Conservation (phyloP, 495 filamentous ascomycete genomes). For the Saxispiralis lemnorum region DNA sequence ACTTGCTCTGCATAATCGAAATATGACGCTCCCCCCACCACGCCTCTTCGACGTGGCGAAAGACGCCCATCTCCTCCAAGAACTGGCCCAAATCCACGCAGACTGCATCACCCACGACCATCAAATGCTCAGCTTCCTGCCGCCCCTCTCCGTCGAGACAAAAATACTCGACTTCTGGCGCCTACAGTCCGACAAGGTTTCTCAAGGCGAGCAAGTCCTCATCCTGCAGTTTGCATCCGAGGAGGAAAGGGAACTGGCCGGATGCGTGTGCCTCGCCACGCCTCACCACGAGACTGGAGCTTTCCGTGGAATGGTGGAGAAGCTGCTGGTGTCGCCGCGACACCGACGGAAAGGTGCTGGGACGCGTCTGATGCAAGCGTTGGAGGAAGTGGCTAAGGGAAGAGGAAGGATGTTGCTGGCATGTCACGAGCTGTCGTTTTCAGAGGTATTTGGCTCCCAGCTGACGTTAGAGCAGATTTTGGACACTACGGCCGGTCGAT, state of each 20-base stretch:
- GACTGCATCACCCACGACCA: slow-evolving; percentile 11
- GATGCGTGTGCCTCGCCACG: slow-evolving; percentile 6
- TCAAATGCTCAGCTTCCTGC: slow-evolving; percentile 8
- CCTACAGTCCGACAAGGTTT: not conserved
- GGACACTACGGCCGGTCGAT: slow-evolving; percentile 9
- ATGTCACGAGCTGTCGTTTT: not conserved
- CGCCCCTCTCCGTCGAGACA: not conserved
- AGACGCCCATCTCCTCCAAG: slow-evolving; percentile 2
- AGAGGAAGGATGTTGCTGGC: slow-evolving; percentile 3
- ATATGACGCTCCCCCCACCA: slow-evolving; percentile 5
- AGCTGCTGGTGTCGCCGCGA: slow-evolving; percentile 6
- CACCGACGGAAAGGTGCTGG: slow-evolving; percentile 7
- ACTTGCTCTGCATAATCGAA: too few species aligned
- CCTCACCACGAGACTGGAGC: slow-evolving; percentile 6
- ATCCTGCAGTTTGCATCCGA: slow-evolving; percentile 5
- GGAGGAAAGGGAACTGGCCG: slow-evolving; percentile 2
- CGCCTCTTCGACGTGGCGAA: slow-evolving; percentile 3
- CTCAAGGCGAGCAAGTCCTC: not conserved
- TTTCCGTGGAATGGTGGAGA: slow-evolving; percentile 6
- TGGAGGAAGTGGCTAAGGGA: slow-evolving; percentile 8
- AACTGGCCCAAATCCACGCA: slow-evolving; percentile 8
- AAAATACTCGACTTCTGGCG: slow-evolving; percentile 6
- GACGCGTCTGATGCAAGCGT: slow-evolving; percentile 4
- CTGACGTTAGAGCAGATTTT: slow-evolving; percentile 5
- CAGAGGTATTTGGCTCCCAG: not conserved